Conservation (phyloP, 345 rosid genomes). For the Salix arbutifolia region DNA sequence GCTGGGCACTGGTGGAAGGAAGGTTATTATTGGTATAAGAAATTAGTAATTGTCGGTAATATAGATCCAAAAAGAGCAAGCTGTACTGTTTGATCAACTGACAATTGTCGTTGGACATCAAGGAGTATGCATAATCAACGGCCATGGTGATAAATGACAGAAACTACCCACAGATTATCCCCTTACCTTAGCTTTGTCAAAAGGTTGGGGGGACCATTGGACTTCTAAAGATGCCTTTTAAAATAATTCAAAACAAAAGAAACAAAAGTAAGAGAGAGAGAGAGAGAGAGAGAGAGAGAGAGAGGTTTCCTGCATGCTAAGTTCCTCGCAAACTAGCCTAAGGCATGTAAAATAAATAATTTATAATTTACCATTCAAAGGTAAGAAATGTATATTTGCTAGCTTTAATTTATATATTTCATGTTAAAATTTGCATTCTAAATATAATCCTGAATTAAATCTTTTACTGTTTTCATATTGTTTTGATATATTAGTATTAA, state of each 20-base stretch:
- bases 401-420: too few relatives aligned
- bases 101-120: background rate
- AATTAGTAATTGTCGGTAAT: background rate
- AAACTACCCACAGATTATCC: background rate
- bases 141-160: background rate
- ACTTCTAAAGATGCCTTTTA: background rate
- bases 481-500: too few relatives aligned
- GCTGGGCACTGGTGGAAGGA: background rate
- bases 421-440: too few relatives aligned
- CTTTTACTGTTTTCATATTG: too few relatives aligned
- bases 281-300: too few relatives aligned
- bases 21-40: background rate
- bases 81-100: background rate
- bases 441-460: too few relatives aligned
- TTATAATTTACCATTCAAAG: too few relatives aligned
- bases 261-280: background rate
- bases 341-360: background rate
- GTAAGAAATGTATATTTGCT: too few relatives aligned
- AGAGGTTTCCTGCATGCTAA: background rate
- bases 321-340: background rate
- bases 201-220: conserved; percentile 8
- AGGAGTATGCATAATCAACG: background rate
- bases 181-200: background rate
- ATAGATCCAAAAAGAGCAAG: background rate
- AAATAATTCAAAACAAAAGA: background rate